Evolutionary conservation across 495 filamentous ascomycete species (phyloP).

Genomic region (Lindgomyces ingoldianus): DNA sequence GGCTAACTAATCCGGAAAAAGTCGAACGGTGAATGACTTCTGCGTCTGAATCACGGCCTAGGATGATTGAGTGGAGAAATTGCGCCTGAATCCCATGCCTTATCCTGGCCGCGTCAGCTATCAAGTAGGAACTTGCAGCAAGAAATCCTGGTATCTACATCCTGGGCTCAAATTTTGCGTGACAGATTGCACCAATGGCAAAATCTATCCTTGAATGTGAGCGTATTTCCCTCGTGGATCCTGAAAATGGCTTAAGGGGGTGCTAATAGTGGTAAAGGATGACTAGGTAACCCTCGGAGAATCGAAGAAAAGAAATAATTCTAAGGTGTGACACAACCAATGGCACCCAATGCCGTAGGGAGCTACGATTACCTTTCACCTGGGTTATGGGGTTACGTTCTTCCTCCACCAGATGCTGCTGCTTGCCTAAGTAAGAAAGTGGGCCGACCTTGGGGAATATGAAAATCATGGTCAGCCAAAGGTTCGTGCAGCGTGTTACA

Average conservation of each 20-base stretch:
- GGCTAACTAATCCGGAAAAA: neutral
- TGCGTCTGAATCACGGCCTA: neutral
- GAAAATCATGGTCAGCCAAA: neutral
- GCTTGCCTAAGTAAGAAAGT: constrained; percentile 13
- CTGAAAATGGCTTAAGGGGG: neutral
- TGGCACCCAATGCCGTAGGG: constrained; percentile 4
- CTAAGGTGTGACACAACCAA: neutral
- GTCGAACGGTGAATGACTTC: neutral
- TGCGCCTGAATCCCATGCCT: neutral
- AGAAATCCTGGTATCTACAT: neutral
- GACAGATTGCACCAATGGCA: neutral
- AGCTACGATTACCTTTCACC: neutral
- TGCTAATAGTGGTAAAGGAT: neutral
- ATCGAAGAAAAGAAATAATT: neutral
- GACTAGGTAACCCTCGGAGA: neutral
- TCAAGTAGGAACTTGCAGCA: constrained; percentile 26
- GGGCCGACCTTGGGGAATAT: constrained; percentile 4
- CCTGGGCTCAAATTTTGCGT: neutral
- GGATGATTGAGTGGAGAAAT: constrained; percentile 6
- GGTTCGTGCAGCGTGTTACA: constrained; percentile 18
- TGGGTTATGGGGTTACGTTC: constrained; percentile 10
- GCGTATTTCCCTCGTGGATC: neutral
- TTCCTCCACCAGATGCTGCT: neutral
- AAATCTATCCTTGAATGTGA: neutral
- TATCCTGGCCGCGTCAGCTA: constrained; percentile 27